Conservation (phyloP, 1,284 basidiomycete species). For the Cutaneotrichosporon sp. region DNA sequence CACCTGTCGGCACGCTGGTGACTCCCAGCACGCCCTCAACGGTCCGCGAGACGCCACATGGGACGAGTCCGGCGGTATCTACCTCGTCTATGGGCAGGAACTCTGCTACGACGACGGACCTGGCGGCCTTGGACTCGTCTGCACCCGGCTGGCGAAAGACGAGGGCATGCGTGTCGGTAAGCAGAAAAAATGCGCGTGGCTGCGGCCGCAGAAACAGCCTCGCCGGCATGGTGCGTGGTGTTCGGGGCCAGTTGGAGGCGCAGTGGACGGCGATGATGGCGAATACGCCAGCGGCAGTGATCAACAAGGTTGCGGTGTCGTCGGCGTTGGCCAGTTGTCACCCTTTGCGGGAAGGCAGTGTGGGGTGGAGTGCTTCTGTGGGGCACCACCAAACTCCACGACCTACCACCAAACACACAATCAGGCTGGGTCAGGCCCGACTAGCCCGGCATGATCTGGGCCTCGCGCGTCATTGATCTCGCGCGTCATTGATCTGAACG, state of each 20-base stretch:
- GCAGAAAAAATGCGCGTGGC: conserved; percentile 46
- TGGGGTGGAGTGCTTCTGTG: neutral
- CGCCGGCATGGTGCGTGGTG: conserved; percentile 31
- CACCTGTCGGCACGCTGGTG: conserved; percentile 49
- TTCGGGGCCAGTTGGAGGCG: neutral
- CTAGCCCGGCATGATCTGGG: too few species aligned
- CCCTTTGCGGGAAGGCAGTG: too few species aligned
- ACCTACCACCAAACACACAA: neutral
- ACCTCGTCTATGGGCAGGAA: conserved; percentile 68
- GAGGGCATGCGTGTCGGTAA: conserved; percentile 41
- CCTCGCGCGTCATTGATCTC: too few species aligned
- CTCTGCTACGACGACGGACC: conserved; percentile 61
- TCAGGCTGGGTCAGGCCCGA: too few species aligned
- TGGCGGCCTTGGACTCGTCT: conserved; percentile 30
- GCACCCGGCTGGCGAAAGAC: conserved; percentile 44
- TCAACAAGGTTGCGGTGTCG: neutral
- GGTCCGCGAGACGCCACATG: conserved; percentile 59
- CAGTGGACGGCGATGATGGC: neutral
- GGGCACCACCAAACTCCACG: too few species aligned
- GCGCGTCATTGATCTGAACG: too few species aligned
- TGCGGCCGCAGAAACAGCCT: conserved; percentile 41
- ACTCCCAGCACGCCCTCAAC: conserved; percentile 76
- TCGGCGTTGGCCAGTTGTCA: neutral
- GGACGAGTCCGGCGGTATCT: conserved; percentile 57
- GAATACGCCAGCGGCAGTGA: neutral